Base-by-base conservation (phyloP, 2,329 filamentous ascomycete species). In the Pseudonectria foliicola region DNA sequence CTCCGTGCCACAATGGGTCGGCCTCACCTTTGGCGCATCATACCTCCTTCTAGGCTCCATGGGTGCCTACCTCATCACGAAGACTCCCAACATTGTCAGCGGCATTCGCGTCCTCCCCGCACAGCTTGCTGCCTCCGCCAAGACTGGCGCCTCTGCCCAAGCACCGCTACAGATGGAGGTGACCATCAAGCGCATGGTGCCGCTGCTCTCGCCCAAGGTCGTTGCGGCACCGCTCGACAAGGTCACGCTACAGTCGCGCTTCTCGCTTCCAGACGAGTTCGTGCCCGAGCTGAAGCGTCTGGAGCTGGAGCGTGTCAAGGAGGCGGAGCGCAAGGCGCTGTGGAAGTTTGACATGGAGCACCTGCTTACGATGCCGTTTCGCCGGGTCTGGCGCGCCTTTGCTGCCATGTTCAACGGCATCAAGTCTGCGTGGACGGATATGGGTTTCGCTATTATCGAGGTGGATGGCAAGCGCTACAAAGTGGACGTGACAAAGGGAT, bases 41-140 rank as follows among this genome's bases (percentile, higher is more conserved):
- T 79, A 76, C 54, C 49, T 80, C 30, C 53, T 74, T 37, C 77
- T 83, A 64, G 73, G 66, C 34, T 64, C 61, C 26, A 68, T 82
- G 55, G 81, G 78, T 39, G 70, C 70, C 29, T 72, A 73, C 42
- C 73, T 83, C 45, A 54, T 81, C 28, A 53, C 73, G 37, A 71
- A 75, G 50, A 75, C 79, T 6, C 56, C 65, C 16, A 67, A 70
- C 34, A 65, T 85, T 31, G 68, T 86, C 45, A 67, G 67, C 34
- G 60, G 58, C 27, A 76, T 84, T 51, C 71, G 69, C 21, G 66
- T 78, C 11, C 57, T 81, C 12, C 72, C 71, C 2, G 46, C 57
- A 12, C 38, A 48, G 21, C 34, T 39, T 3, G 34, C 46, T n/a
- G 39, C 43, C 7, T 44, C 43, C 2, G 42, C 45, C 14, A 37